Evolutionary conservation across 2,329 filamentous ascomycete genomes (phyloP).

Genomic region (Verticillium albo-atrum): DNA sequence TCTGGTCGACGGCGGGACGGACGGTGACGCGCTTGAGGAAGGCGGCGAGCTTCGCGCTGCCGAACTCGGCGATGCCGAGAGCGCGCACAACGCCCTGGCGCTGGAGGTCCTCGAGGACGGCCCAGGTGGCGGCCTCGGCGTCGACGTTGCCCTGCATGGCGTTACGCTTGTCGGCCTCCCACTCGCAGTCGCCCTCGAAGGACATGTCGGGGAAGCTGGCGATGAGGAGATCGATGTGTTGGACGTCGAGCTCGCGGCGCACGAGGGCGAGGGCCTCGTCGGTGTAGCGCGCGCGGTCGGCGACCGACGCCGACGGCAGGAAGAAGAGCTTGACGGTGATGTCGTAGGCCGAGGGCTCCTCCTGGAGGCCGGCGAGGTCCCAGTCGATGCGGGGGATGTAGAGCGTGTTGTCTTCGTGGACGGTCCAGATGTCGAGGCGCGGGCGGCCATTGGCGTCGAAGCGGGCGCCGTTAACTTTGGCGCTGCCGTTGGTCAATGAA

Average conservation of each 20-base stretch:
- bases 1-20: conserved; percentile 83
- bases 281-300: conserved; percentile 64
- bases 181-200: conserved; percentile 90
- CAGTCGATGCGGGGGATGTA: conserved; percentile 79
- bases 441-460: conserved; percentile 19
- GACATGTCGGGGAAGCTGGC: conserved; percentile 90
- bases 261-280: conserved; percentile 77
- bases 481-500: conserved; percentile 13
- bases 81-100: conserved; percentile 65
- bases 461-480: conserved; percentile 23
- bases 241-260: conserved; percentile 70
- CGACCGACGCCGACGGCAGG: conserved; percentile 64
- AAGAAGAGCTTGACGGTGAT: conserved; percentile 96
- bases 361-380: conserved; percentile 64
- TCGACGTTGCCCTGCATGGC: conserved; percentile 60
- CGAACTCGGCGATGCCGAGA: conserved; percentile 88
- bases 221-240: conserved; percentile 80
- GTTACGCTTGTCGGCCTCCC: conserved; percentile 61
- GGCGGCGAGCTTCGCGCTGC: conserved; percentile 72
- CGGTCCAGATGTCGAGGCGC: conserved; percentile 61
- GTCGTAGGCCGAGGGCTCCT: conserved; percentile 83
- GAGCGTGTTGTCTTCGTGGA: conserved; percentile 46
- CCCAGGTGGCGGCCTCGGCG: conserved; percentile 65
- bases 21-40: conserved; percentile 70
- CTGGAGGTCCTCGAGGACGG: conserved; percentile 69